A percentile compares a stretch with the other conserved stretches of the same genome.
These are phyloP conservation scores for Epicoccum nigrum DNA, from an alignment of 2,329 filamentous ascomycete genomes.

Conservation along the genomic window DNA sequence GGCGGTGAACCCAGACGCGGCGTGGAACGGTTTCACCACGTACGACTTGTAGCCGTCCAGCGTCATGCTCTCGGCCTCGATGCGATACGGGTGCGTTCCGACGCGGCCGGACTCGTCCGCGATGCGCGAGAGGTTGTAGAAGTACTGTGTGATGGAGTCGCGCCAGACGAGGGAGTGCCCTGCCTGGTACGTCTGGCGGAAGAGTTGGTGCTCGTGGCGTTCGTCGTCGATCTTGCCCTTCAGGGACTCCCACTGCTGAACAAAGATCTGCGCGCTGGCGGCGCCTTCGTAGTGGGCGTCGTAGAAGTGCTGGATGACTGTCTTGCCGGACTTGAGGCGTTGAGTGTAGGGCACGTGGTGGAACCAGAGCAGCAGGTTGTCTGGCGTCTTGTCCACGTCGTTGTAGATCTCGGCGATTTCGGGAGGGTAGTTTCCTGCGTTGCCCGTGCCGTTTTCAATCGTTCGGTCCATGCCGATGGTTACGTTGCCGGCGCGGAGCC, in stretches of 20 bases:
- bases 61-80: constrained; percentile 71
- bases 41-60: constrained; percentile 64
- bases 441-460: constrained; percentile 69
- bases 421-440: constrained; percentile 68
- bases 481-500: constrained; percentile 67
- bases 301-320: constrained; percentile 72
- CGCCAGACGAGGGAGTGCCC: constrained; percentile 75
- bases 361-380: constrained; percentile 74
- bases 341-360: constrained; percentile 75
- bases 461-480: constrained; percentile 75
- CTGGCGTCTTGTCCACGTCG: constrained; percentile 66
- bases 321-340: constrained; percentile 65
- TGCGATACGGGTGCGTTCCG: constrained; percentile 66
- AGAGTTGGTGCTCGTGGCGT: constrained; percentile 64
- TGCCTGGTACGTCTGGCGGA: constrained; percentile 68
- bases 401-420: constrained; percentile 66
- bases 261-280: constrained; percentile 65
- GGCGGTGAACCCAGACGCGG: constrained; percentile 61
- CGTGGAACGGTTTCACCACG: constrained; percentile 63
- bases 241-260: constrained; percentile 60
- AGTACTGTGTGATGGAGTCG: constrained; percentile 70
- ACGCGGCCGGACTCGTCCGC: constrained; percentile 63
- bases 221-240: constrained; percentile 64
- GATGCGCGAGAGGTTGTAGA: constrained; percentile 66
- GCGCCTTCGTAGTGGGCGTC: constrained; percentile 67